A percentile compares a stretch with the other conserved stretches of the same genome.
Conservation (phyloP, 2,329 filamentous ascomycete species). For the Aspergillus aculeatus region DNA sequence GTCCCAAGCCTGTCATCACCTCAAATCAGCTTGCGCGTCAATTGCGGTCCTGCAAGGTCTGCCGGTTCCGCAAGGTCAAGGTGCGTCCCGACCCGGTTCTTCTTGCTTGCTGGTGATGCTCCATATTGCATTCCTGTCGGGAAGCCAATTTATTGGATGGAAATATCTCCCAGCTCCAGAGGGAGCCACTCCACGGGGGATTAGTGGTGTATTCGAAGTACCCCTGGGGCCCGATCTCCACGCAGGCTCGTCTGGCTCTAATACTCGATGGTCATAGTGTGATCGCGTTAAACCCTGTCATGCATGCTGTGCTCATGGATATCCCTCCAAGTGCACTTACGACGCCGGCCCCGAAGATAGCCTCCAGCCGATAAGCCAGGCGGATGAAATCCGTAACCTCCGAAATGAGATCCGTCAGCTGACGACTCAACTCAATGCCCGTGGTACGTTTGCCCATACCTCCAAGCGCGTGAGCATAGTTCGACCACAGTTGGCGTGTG, state of each 20-base stretch:
- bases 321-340: constrained; percentile 40
- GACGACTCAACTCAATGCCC: constrained; percentile 25
- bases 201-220: neutral
- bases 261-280: constrained; percentile 27
- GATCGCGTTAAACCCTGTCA: constrained; percentile 41
- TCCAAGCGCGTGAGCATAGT: neutral
- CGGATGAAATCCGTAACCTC: constrained; percentile 38
- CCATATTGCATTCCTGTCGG: neutral
- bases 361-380: constrained; percentile 34
- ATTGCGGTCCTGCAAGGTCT: constrained; percentile 40
- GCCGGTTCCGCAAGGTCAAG: constrained; percentile 41
- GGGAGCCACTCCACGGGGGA: neutral
- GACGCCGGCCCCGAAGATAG: constrained; percentile 35
- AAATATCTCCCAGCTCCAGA: neutral
- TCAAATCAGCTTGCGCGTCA: constrained; percentile 28
- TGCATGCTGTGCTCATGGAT: constrained; percentile 41
- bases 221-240: neutral
- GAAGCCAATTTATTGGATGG: neutral
- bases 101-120: neutral
- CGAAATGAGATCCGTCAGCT: constrained; percentile 36
- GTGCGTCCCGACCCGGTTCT: constrained; percentile 24
- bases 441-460: constrained; percentile 22
- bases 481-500: neutral
- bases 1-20: constrained; percentile 21
- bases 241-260: constrained; percentile 1